A percentile compares a stretch with the other conserved stretches of the same genome.
phyloP scores from a whole-genome alignment of 2,329 filamentous ascomycete species.

The Lachnellula willkommii region DNA sequence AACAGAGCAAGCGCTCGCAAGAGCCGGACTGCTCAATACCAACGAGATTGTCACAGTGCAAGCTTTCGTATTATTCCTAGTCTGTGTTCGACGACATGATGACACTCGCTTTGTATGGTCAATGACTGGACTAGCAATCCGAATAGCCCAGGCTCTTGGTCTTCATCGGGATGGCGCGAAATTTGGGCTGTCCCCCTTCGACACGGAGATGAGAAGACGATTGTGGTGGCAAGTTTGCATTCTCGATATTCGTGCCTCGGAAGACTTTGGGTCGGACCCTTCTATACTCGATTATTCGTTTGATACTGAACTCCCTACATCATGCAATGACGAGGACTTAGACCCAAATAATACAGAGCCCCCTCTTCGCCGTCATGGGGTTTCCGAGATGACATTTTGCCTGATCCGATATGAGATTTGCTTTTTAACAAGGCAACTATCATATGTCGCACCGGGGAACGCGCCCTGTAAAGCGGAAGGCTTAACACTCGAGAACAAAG shows the following conservation, averaged over 20 bases:
- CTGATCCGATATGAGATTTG: slow-evolving; percentile 34
- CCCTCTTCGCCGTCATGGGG: slow-evolving; percentile 25
- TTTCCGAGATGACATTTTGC: slow-evolving; percentile 36
- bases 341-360: slow-evolving; percentile 29
- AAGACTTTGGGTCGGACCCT: slow-evolving; percentile 59
- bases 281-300: slow-evolving; percentile 53
- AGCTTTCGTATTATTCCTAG: slow-evolving; percentile 50
- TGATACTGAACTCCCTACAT: slow-evolving; percentile 50
- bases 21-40: slow-evolving; percentile 49
- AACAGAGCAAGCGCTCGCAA: slow-evolving; percentile 49
- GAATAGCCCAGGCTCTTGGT: slow-evolving; percentile 55
- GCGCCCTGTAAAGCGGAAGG: slow-evolving; percentile 5
- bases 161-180: slow-evolving; percentile 54
- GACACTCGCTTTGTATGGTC: slow-evolving; percentile 46
- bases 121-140: slow-evolving; percentile 51
- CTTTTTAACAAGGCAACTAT: slow-evolving; percentile 19
- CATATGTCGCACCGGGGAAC: slow-evolving; percentile 22
- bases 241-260: slow-evolving; percentile 54
- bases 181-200: slow-evolving; percentile 51
- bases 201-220: slow-evolving; percentile 54
- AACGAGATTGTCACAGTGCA: slow-evolving; percentile 50
- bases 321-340: slow-evolving; percentile 46
- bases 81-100: slow-evolving; percentile 45
- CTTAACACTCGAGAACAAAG: slow-evolving; percentile 29
- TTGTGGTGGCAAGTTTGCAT: slow-evolving; percentile 58